A percentile compares a stretch with the other conserved stretches of the same genome.
Evolutionary conservation across 495 filamentous ascomycete species (phyloP).

Genomic region (Ramalina peruviana): DNA sequence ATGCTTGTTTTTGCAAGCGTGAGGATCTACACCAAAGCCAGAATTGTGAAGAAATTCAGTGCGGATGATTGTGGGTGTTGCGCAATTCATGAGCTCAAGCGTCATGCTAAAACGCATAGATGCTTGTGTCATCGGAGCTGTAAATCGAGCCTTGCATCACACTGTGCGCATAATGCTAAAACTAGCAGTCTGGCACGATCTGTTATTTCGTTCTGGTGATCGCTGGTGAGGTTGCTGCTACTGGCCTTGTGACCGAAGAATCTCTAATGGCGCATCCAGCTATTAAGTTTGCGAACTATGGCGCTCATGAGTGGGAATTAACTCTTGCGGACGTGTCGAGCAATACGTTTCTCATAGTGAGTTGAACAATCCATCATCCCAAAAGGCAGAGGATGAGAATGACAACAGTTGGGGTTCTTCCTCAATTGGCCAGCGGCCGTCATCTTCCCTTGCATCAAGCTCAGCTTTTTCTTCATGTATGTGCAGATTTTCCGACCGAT

Average conservation of each 20-base stretch:
- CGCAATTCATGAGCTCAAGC: too few species aligned
- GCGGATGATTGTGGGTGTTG: background rate
- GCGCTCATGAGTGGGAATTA: conserved; percentile 6
- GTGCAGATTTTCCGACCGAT: conserved; percentile 3
- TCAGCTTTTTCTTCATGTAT: conserved; percentile 9
- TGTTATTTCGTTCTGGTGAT: background rate
- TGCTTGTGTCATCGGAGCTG: conserved; percentile 1
- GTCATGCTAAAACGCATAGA: background rate
- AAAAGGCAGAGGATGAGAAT: background rate
- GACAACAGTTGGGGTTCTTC: background rate
- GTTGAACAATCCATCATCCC: background rate
- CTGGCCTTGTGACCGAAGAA: background rate
- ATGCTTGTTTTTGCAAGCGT: background rate
- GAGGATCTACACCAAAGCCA: conserved; percentile 3
- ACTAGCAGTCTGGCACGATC: background rate
- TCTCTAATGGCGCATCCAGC: background rate
- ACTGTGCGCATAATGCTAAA: background rate
- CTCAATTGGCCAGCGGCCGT: background rate
- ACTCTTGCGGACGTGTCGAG: background rate
- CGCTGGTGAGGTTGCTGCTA: background rate
- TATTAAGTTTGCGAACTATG: conserved; percentile 1
- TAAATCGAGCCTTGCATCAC: background rate
- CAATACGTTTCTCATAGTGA: conserved; percentile 2
- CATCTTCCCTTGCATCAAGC: conserved; percentile 1
- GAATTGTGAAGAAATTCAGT: conserved; percentile 2